Evolutionary conservation across 768 basidiomycete genomes (phyloP), one percentile per base, ranked within the genome.

Genomic region (Favolaschia claudopus): DNA sequence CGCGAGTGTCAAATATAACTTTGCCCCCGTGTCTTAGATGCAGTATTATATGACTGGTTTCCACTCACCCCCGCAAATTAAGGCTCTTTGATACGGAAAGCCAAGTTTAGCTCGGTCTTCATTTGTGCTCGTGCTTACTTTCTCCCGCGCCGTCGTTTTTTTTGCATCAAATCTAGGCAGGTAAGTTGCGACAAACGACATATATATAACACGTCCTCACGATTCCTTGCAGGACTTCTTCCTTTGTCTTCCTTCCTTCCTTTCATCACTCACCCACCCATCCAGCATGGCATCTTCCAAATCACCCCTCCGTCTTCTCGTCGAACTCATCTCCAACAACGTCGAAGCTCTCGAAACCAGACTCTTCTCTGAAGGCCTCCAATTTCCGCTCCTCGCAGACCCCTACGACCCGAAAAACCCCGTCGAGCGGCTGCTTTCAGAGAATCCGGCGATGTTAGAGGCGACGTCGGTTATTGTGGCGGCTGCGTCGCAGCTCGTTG

Each of bases 1-100:
- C 47, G 89, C 89, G 3, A 78, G 79, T 40, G 77, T 71, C 64
- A 92, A 92, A 72, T 93, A 93, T 66, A 82, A 85, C 47, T 91
- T 84, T 58, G 62, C 55, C 27, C 33, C n/a, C 29, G 36, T 47
- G 39, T 24, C n/a, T 17, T 29, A 31, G 34, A 19, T 32, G 34
- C 6, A 24, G 31, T 20, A 34, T 27, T n/a, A n/a, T n/a, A n/a
- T n/a, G n/a, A n/a, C n/a, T n/a, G n/a, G n/a, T n/a, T n/a, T n/a
- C n/a, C n/a, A n/a, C n/a, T n/a, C n/a, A n/a, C n/a, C n/a, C n/a
- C n/a, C n/a, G n/a, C n/a, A n/a, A n/a, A n/a, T n/a, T n/a, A n/a
- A n/a, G n/a, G n/a, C n/a, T n/a, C n/a, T n/a, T n/a, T n/a, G n/a
- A n/a, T n/a, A n/a, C n/a, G n/a, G n/a, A n/a, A n/a, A n/a, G n/a